These are phyloP conservation scores for Musa balbisiana DNA, from an alignment of 202 grass and related monocot species.

Conservation along the genomic window DNA sequence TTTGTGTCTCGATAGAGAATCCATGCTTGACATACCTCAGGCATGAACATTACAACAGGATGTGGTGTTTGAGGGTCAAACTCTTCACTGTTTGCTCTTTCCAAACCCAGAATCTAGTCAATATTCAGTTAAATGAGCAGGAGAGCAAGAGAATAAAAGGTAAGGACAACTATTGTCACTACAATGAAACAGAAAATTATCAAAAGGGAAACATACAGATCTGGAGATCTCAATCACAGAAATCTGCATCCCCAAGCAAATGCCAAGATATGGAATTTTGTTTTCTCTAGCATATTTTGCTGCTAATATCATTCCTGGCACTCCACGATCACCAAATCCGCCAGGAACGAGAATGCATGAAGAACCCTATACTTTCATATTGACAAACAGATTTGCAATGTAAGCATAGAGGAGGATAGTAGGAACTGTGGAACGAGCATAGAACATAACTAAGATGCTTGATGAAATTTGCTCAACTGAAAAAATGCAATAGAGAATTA, in stretches of 20 bases:
- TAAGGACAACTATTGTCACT: neutral
- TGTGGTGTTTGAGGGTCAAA: constrained; percentile 50
- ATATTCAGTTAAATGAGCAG: constrained; percentile 23
- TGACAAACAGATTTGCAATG: constrained; percentile 19
- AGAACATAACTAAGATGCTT: neutral
- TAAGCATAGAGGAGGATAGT: neutral
- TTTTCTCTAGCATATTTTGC: constrained; percentile 97
- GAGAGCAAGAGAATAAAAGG: constrained; percentile 1
- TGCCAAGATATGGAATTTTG: constrained; percentile 95
- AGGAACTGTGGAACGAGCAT: neutral
- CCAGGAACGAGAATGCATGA: constrained; percentile 89
- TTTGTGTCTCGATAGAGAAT: neutral
- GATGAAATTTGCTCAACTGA: neutral
- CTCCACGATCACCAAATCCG: constrained; percentile 93
- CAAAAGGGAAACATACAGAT: constrained; percentile 45
- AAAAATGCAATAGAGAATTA: constrained; percentile 8
- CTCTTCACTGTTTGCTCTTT: constrained; percentile 89
- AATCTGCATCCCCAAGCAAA: constrained; percentile 99
- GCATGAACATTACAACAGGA: constrained; percentile 85
- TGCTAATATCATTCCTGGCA: constrained; percentile 89
- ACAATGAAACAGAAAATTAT: neutral
- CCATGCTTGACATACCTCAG: constrained; percentile 48
- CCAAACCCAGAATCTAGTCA: constrained; percentile 55
- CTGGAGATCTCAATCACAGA: constrained; percentile 92
- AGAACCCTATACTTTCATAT: constrained; percentile 47